Conservation (phyloP, 208 protist genomes). For the Sergeia podlipaevii region DNA sequence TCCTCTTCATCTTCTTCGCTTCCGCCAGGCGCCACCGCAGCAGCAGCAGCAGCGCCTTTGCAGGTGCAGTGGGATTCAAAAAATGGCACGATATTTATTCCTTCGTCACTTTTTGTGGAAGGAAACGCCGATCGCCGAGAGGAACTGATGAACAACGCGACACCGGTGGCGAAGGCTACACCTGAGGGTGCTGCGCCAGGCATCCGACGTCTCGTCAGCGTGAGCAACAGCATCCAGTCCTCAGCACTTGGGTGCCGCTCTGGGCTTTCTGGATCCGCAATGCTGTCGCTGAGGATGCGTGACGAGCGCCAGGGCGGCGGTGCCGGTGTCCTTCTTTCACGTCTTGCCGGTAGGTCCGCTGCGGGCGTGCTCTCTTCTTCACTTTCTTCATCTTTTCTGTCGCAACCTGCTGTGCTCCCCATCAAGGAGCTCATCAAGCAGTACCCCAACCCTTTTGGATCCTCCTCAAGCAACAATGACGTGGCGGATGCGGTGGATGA, state of each 20-base stretch:
- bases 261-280: constrained; percentile 1
- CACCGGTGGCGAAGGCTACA: constrained; percentile 31
- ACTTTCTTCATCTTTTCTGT: too few relatives aligned
- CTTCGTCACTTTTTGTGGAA: constrained; percentile 32
- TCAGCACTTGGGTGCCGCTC: neutral
- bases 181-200: constrained; percentile 72
- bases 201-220: constrained; percentile 31
- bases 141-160: constrained; percentile 26
- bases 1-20: too few relatives aligned
- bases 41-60: neutral
- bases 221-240: neutral
- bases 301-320: too few relatives aligned
- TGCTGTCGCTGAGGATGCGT: neutral
- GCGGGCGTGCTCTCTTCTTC: constrained; percentile 1
- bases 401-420: constrained; percentile 12
- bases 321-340: neutral
- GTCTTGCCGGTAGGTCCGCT: neutral
- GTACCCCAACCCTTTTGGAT: constrained; percentile 83
- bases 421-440: constrained; percentile 66
- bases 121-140: constrained; percentile 49
- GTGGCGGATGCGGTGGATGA: constrained; percentile 64
- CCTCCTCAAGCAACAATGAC: constrained; percentile 45
- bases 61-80: neutral
- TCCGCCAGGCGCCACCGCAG: too few relatives aligned
- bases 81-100: constrained; percentile 30